Evolutionary conservation across 2,329 filamentous ascomycete species (phyloP).

Genomic region (Arthrinium phaeospermum): DNA sequence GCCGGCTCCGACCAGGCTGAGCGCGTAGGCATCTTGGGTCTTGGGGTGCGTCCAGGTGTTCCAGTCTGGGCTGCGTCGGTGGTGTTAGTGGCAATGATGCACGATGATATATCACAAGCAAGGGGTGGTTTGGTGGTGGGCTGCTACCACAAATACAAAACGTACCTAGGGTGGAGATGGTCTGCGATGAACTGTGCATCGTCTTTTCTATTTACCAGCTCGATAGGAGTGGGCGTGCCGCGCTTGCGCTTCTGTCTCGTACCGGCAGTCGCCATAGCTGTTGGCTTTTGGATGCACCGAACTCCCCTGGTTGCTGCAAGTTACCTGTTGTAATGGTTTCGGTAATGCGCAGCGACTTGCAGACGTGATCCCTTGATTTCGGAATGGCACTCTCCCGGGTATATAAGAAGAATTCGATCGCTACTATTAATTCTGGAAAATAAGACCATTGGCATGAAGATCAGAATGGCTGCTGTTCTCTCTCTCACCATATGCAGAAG

Average conservation of each 20-base stretch:
- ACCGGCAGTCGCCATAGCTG: background rate
- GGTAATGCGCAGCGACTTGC: background rate
- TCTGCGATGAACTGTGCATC: constrained; percentile 55
- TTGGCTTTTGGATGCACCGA: background rate
- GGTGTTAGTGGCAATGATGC: background rate
- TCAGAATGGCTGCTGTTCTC: background rate
- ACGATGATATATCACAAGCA: background rate
- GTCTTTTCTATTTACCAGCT: constrained; percentile 52
- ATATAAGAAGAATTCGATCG: background rate
- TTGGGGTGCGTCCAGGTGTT: constrained; percentile 58
- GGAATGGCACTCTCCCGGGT: background rate
- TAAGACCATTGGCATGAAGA: background rate
- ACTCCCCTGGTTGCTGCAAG: background rate
- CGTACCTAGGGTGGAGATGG: constrained; percentile 55
- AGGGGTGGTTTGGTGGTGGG: background rate
- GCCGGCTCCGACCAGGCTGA: constrained; percentile 50
- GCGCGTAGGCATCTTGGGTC: constrained; percentile 45
- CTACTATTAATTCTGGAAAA: too few species aligned
- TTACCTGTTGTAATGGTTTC: background rate
- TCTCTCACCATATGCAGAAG: background rate
- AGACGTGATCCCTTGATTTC: background rate
- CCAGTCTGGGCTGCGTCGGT: constrained; percentile 26
- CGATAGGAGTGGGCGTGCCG: constrained; percentile 46
- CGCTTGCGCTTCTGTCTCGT: constrained; percentile 36
- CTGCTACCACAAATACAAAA: constrained; percentile 12